Base-by-base conservation (phyloP, 345 rosid species). In the Pugionium dolabratum region DNA sequence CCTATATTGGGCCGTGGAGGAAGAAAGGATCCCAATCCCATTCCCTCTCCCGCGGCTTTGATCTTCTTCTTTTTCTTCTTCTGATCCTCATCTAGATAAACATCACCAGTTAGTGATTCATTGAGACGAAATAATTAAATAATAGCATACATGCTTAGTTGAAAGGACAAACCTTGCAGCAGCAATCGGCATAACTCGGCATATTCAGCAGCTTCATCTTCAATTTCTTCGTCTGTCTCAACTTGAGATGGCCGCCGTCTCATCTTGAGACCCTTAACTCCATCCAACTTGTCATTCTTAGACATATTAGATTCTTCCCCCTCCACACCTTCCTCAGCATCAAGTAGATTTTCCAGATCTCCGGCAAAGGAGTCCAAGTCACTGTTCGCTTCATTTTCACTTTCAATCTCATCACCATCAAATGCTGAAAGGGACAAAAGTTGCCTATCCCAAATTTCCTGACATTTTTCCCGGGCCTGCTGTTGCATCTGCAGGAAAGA, bases 321-420 rank as follows among this genome's bases (percentile, higher is more conserved):
- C 52, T 79, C 85, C 68, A 85, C 96, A 73, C 55, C 89, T 80
- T 94, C 97, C 80, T 90, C 97, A 3, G 96, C 99, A 78, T 94
- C 97, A 79, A 90, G 99, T 81, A 94, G 79, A 79, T 90, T 90
- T 78, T 94, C 97, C 40, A 94, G 81, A 71, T 94, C 99, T 34
- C 97, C 97, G 18, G 97, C 99, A 81, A 94, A 94, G 62, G 99
- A 90, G 85, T 94, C 99, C 67, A 94, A 84, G 67, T 93, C 98
- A 80, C 99, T 94, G 59, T 88, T 86, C 36, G 96, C 95, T 69
- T 90, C 97, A 64, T 91, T 85, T 61, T 94, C 97, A 26, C 99
- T 90, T 66, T 81, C 95, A 76, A 79, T 84, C 67, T 90, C 97
- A 67, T 86, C 97, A 67, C 84, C 87, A 72, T 90, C 90, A 63